A percentile compares a stretch with the other conserved stretches of the same genome.
Evolutionary conservation across 2,329 filamentous ascomycete species (phyloP).

Genomic region (Magnaporthales sp.): DNA sequence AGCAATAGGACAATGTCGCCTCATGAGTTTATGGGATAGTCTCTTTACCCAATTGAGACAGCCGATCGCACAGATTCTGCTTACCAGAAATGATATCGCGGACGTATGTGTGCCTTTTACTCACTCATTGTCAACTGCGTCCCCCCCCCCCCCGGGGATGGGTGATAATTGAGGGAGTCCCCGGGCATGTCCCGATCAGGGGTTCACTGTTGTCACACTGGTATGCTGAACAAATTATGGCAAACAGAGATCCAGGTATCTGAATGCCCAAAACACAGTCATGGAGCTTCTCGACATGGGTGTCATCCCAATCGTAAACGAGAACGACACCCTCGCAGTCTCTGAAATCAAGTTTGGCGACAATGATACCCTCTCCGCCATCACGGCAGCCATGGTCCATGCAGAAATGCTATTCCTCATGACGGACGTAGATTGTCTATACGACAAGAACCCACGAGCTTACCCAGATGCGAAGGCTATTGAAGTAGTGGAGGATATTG

Average conservation of each 20-base stretch:
- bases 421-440: slow-evolving; percentile 97
- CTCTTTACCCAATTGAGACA: slow-evolving; percentile 82
- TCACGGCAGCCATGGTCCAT: slow-evolving; percentile 94
- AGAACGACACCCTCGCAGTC: slow-evolving; percentile 94
- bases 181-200: background rate
- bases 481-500: slow-evolving; percentile 85
- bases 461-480: slow-evolving; percentile 83
- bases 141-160: too few relatives aligned
- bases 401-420: slow-evolving; percentile 96
- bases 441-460: slow-evolving; percentile 87
- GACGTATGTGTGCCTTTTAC: slow-evolving; percentile 49
- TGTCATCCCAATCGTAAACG: slow-evolving; percentile 96
- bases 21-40: slow-evolving; percentile 94
- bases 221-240: background rate
- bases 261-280: slow-evolving; percentile 95
- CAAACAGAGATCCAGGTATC: slow-evolving; percentile 74
- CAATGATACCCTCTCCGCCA: slow-evolving; percentile 94
- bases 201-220: background rate
- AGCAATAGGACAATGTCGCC: slow-evolving; percentile 88
- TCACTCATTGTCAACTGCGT: too few relatives aligned
- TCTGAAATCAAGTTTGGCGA: slow-evolving; percentile 99
- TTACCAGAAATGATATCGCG: slow-evolving; percentile 93
- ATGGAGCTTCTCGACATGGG: slow-evolving; percentile 85
- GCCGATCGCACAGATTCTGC: slow-evolving; percentile 86
- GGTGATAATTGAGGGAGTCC: too few relatives aligned